Conservation (phyloP, 345 rosid genomes). For the Murraya paniculata region DNA sequence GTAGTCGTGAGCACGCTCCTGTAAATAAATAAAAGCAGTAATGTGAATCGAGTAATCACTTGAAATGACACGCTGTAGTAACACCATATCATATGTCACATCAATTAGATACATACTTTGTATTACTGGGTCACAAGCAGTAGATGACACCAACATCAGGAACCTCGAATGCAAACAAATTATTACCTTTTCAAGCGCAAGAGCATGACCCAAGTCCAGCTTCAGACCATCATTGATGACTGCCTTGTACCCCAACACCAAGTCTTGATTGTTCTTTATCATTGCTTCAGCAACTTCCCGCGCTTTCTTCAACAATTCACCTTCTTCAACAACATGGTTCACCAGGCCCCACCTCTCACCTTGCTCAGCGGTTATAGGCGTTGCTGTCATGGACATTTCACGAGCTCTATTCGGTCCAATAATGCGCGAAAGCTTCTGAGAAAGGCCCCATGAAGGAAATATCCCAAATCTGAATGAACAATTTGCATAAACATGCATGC, state of each 20-base stretch:
- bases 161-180: neutral
- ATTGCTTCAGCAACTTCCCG: slow-evolving; percentile 65
- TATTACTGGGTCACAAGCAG: neutral
- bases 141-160: neutral
- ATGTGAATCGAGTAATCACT: neutral
- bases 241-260: slow-evolving; percentile 74
- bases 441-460: slow-evolving; percentile 97
- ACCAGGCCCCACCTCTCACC: slow-evolving; percentile 87
- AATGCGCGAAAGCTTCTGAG: slow-evolving; percentile 82
- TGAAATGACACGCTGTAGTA: neutral
- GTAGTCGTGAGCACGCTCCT: slow-evolving; percentile 82
- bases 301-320: slow-evolving; percentile 61
- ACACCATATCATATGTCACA: neutral
- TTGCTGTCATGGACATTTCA: slow-evolving; percentile 65
- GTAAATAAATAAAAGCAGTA: neutral
- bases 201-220: slow-evolving; percentile 72
- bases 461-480: slow-evolving; percentile 65
- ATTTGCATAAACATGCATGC: neutral
- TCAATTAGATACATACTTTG: neutral
- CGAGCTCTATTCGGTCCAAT: slow-evolving; percentile 83
- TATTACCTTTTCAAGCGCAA: slow-evolving; percentile 77
- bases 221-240: slow-evolving; percentile 78
- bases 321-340: slow-evolving; percentile 76
- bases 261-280: slow-evolving; percentile 59
- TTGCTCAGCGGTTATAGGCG: slow-evolving; percentile 72